Conservation (phyloP, 176 grass and related monocot species). For the Poa annua region DNA sequence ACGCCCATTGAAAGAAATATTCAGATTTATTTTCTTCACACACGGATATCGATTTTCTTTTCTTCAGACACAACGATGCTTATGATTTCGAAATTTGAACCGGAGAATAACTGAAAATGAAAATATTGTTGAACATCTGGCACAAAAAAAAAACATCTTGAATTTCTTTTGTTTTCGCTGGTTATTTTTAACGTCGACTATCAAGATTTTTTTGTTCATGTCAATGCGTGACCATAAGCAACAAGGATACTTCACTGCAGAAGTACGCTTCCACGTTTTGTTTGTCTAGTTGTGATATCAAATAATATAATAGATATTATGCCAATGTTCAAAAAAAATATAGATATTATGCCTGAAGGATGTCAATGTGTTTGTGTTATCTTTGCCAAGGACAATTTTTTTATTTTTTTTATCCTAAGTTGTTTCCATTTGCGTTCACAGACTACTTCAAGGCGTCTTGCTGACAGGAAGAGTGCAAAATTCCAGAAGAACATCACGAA, state of each 20-base stretch:
- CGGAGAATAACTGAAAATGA: background rate
- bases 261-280: no score
- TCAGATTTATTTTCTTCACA: background rate
- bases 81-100: slow-evolving; percentile 3
- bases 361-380: background rate
- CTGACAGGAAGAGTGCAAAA: slow-evolving; percentile 60
- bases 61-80: no score
- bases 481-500: slow-evolving; percentile 66
- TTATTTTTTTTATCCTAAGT: slow-evolving; percentile 33
- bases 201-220: background rate
- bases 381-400: background rate
- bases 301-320: background rate
- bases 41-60: no score
- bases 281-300: background rate
- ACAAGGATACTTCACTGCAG: no score
- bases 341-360: background rate
- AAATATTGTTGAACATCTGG: no score
- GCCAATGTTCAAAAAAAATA: no score
- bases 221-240: background rate
- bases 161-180: background rate
- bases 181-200: background rate
- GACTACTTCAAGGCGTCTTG: slow-evolving; percentile 69
- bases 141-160: no score
- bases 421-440: slow-evolving; percentile 32
- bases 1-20: background rate